Evolutionary conservation across 495 filamentous ascomycete genomes (phyloP).

Genomic region (Hypoxylon cercidicola): DNA sequence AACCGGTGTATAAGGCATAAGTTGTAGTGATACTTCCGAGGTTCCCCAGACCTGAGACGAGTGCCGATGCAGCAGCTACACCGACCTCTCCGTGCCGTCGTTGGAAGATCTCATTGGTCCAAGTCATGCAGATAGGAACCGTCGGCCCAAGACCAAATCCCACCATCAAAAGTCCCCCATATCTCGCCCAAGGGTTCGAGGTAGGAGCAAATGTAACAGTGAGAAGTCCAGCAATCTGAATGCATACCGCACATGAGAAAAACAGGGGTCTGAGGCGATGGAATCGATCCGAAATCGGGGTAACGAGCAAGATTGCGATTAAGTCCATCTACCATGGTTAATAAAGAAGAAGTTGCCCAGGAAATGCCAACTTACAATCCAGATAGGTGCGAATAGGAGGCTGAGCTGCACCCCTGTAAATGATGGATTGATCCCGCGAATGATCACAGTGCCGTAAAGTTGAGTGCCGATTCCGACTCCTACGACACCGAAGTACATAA

Average conservation of each 20-base stretch:
- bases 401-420: constrained; percentile 81
- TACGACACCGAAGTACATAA: constrained; percentile 97
- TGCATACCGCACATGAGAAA: constrained; percentile 75
- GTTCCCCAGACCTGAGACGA: constrained; percentile 88
- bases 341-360: constrained; percentile 4
- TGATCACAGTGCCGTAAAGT: constrained; percentile 86
- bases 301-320: constrained; percentile 85
- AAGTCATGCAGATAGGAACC: constrained; percentile 92
- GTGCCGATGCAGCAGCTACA: constrained; percentile 85
- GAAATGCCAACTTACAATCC: constrained; percentile 70
- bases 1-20: constrained; percentile 88
- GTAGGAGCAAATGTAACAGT: constrained; percentile 78
- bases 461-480: constrained; percentile 91
- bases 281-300: constrained; percentile 87
- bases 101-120: constrained; percentile 93
- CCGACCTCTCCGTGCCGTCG: constrained; percentile 89
- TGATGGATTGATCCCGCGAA: constrained; percentile 75
- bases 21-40: constrained; percentile 86
- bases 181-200: constrained; percentile 80
- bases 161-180: constrained; percentile 88
- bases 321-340: constrained; percentile 73
- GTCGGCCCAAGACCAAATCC: constrained; percentile 93
- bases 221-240: constrained; percentile 86
- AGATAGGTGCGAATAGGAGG: constrained; percentile 88
- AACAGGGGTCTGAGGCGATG: constrained; percentile 84